These are phyloP conservation scores for Rickenella mellea DNA, from an alignment of 768 basidiomycete genomes.

Conservation along the genomic window DNA sequence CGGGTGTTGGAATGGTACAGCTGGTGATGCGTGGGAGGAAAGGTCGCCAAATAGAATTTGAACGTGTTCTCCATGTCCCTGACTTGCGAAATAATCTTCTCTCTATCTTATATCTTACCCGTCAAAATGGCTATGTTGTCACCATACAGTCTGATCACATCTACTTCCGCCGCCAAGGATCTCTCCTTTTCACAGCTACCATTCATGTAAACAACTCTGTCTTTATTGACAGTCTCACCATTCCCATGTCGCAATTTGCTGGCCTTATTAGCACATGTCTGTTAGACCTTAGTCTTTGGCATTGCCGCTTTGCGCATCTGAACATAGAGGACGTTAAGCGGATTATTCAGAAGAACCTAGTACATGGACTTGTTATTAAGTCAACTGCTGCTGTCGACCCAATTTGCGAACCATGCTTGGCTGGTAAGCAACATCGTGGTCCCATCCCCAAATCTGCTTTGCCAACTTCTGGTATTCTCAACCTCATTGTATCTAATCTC, in stretches of 20 bases:
- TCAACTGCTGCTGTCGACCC: too few relatives aligned
- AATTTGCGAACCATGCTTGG: constrained; percentile 13
- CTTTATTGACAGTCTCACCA: constrained; percentile 14
- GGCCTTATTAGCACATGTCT: constrained; percentile 9
- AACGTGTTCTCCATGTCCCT: constrained; percentile 16
- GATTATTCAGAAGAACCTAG: constrained; percentile 7
- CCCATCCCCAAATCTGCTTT: constrained; percentile 11
- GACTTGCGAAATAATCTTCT: constrained; percentile 10
- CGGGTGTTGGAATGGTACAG: constrained; percentile 16
- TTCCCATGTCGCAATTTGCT: constrained; percentile 2
- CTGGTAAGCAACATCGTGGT: constrained; percentile 14
- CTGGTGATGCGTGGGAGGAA: constrained; percentile 6
- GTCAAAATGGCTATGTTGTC: constrained; percentile 1
- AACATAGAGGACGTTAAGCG: constrained; percentile 5
- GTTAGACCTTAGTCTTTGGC: constrained; percentile 13
- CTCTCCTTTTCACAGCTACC: constrained; percentile 10
- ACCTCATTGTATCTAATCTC: constrained; percentile 20
- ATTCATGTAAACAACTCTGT: constrained; percentile 15
- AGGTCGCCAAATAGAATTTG: constrained; percentile 5
- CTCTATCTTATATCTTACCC: constrained; percentile 11
- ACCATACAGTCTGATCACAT: constrained; percentile 5
- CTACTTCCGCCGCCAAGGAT: constrained; percentile 1
- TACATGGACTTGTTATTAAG: constrained; percentile 9
- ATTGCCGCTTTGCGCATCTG: constrained; percentile 14
- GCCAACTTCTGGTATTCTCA: constrained; percentile 9